A percentile compares a stretch with the other conserved stretches of the same genome.
phyloP scores from a whole-genome alignment of 2,329 filamentous ascomycete genomes.

The Polychaeton citri region DNA sequence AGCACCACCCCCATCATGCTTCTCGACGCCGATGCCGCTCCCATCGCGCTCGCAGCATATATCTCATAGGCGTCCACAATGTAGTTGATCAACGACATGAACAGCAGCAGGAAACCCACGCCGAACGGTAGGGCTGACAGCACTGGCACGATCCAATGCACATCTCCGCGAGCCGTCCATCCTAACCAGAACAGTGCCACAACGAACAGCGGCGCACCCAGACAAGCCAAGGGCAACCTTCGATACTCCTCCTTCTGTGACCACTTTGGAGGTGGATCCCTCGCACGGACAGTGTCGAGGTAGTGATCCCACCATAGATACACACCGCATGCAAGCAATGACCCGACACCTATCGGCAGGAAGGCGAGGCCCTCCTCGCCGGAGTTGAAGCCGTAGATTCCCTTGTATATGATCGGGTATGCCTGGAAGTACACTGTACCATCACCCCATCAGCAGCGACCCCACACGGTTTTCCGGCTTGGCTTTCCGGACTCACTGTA shows the following conservation, averaged over 20 bases:
- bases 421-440: constrained; percentile 57
- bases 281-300: constrained; percentile 38
- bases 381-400: constrained; percentile 49
- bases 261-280: constrained; percentile 38
- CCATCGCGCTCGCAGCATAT: constrained; percentile 65
- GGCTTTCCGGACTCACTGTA: constrained; percentile 41
- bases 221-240: constrained; percentile 56
- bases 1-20: constrained; percentile 59
- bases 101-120: constrained; percentile 34
- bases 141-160: constrained; percentile 32
- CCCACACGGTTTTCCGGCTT: no score
- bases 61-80: constrained; percentile 49
- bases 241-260: constrained; percentile 50
- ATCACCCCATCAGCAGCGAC: no score
- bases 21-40: constrained; percentile 69
- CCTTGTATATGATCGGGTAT: constrained; percentile 52
- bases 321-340: constrained; percentile 43
- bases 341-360: constrained; percentile 54
- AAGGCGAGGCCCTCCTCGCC: constrained; percentile 55
- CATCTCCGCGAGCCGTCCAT: constrained; percentile 23
- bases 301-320: constrained; percentile 54
- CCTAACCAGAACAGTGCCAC: constrained; percentile 29
- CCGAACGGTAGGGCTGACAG: constrained; percentile 30
- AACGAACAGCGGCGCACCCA: constrained; percentile 51
- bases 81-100: constrained; percentile 48